Evolutionary conservation across 2,329 filamentous ascomycete genomes (phyloP).

Genomic region (Hortaea sp.): DNA sequence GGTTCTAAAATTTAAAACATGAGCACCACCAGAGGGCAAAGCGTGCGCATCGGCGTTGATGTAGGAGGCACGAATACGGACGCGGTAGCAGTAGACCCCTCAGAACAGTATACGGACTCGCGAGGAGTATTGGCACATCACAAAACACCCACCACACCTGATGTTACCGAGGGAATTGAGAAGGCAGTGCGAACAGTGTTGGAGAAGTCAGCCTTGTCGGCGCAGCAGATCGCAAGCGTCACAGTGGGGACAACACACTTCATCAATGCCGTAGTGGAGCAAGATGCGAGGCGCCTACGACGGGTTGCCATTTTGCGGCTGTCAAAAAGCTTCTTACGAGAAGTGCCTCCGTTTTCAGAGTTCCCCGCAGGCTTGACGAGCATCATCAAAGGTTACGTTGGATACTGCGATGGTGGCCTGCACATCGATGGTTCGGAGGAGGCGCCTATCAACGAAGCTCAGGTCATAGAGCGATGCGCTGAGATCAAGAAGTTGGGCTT

Average conservation of each 20-base stretch:
- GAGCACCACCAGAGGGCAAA: conserved; percentile 4
- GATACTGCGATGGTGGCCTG: conserved; percentile 41
- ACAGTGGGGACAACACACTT: conserved; percentile 42
- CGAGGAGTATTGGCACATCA: conserved; percentile 23
- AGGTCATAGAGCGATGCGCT: conserved; percentile 35
- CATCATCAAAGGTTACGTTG: conserved; percentile 24
- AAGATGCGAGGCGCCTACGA: conserved; percentile 37
- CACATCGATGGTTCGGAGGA: conserved; percentile 35
- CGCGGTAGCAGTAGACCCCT: conserved; percentile 23
- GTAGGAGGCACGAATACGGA: conserved; percentile 30
- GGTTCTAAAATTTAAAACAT: background rate
- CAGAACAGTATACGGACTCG: conserved; percentile 13
- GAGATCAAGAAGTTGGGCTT: conserved; percentile 36
- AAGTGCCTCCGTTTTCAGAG: conserved; percentile 23
- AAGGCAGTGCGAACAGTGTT: conserved; percentile 29
- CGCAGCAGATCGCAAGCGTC: conserved; percentile 29
- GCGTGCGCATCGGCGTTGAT: conserved; percentile 34
- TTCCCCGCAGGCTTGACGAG: conserved; percentile 21
- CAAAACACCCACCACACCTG: conserved; percentile 32
- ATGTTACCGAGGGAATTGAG: conserved; percentile 35
- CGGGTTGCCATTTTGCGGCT: conserved; percentile 43
- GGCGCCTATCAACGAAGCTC: conserved; percentile 32
- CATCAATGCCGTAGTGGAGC: conserved; percentile 25
- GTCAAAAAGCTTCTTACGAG: conserved; percentile 21
- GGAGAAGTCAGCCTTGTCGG: conserved; percentile 22